phyloP scores from a whole-genome alignment of 2,329 filamentous ascomycete genomes.

The Phaeophleospora eucalypticola region DNA sequence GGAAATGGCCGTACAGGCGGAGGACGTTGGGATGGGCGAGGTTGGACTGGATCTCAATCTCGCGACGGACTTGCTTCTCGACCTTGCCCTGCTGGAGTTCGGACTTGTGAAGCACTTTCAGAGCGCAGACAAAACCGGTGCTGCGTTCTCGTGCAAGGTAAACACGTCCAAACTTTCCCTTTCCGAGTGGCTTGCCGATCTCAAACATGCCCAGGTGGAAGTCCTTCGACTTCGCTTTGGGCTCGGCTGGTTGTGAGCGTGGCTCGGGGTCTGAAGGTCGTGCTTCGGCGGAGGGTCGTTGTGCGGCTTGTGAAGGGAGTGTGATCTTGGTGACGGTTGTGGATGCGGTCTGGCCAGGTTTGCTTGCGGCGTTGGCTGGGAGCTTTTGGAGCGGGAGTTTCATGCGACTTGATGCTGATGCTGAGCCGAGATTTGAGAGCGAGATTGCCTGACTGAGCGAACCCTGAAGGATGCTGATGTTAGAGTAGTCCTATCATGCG shows the following conservation, averaged over 20 bases:
- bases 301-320: constrained; percentile 63
- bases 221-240: constrained; percentile 45
- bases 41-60: constrained; percentile 87
- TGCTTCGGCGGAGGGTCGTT: constrained; percentile 31
- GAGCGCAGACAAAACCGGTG: constrained; percentile 76
- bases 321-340: constrained; percentile 60
- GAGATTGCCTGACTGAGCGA: constrained; percentile 46
- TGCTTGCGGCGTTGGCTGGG: constrained; percentile 64
- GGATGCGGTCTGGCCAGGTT: constrained; percentile 22
- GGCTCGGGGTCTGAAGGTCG: constrained; percentile 24
- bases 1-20: constrained; percentile 80
- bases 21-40: constrained; percentile 82
- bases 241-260: constrained; percentile 19
- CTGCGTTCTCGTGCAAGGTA: constrained; percentile 78
- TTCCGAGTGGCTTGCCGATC: constrained; percentile 79
- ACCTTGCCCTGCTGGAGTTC: constrained; percentile 76
- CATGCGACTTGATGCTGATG: constrained; percentile 56
- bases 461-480: constrained; percentile 34
- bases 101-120: constrained; percentile 82
- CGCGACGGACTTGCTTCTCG: constrained; percentile 80
- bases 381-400: constrained; percentile 76
- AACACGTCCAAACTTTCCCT: constrained; percentile 82
- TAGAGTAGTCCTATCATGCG: constrained; percentile 13
- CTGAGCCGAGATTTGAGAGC: constrained; percentile 44
- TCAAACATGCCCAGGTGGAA: constrained; percentile 94